Percentiles rank a stretch among this genome's conserved stretches.
phyloP scores from a whole-genome alignment of 208 protist genomes.

The Trypanosoma scelopori region DNA sequence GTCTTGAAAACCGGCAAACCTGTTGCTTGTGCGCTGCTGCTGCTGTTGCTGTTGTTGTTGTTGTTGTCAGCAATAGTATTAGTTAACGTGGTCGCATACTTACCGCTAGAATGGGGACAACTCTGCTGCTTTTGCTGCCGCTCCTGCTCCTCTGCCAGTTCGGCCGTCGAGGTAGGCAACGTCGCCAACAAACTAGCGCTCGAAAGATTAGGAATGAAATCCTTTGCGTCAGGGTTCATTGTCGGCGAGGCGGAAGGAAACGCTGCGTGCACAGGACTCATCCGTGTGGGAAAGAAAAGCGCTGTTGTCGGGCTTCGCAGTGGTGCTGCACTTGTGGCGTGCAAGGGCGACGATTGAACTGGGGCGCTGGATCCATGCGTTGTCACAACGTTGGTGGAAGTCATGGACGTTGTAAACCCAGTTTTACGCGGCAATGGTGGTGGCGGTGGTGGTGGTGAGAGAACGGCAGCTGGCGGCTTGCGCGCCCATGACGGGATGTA shows the following conservation, averaged over 20 bases:
- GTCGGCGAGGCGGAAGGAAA: constrained; percentile 29
- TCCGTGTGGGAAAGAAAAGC: constrained; percentile 59
- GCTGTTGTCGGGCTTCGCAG: constrained; percentile 33
- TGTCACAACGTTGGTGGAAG: constrained; percentile 17
- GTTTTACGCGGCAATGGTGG: constrained; percentile 10
- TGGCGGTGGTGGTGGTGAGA: constrained; percentile 6
- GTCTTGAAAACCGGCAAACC: constrained; percentile 11
- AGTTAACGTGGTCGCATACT: constrained; percentile 8
- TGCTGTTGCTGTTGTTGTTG: too few relatives aligned
- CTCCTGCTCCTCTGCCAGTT: constrained; percentile 38
- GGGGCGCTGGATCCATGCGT: constrained; percentile 3
- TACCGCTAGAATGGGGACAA: not conserved
- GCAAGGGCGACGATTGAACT: constrained; percentile 23
- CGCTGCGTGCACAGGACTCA: constrained; percentile 53
- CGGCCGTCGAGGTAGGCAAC: constrained; percentile 70
- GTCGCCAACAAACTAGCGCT: constrained; percentile 31
- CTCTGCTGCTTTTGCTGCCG: constrained; percentile 13
- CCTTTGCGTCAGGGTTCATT: constrained; percentile 78
- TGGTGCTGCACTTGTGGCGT: constrained; percentile 17
- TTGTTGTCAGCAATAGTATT: not conserved
- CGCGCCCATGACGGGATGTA: constrained; percentile 32
- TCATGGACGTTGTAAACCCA: constrained; percentile 26
- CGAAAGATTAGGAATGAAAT: constrained; percentile 51
- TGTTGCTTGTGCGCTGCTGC: constrained; percentile 4
- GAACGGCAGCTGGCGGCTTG: not conserved